A percentile compares a stretch with the other conserved stretches of the same genome.
Conservation (phyloP, 148 eudicot genomes). For the Chenopodium quinoa region DNA sequence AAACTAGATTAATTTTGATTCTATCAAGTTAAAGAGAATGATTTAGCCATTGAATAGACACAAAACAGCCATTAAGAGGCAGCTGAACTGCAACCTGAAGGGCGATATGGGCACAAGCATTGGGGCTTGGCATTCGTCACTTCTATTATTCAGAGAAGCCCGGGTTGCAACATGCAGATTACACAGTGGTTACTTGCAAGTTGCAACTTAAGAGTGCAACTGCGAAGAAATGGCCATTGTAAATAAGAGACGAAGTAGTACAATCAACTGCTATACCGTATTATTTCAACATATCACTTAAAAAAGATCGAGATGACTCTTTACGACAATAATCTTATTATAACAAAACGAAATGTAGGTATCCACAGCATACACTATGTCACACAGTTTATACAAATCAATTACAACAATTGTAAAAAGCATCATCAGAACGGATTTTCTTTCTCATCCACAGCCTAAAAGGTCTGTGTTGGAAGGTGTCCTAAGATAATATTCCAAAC, state of each 20-base stretch:
- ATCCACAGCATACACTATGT: too few relatives aligned
- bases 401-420: background rate
- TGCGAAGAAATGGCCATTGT: background rate
- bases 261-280: too few relatives aligned
- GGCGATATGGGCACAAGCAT: conserved; percentile 57
- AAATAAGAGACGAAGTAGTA: background rate
- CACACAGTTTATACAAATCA: too few relatives aligned
- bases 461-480: conserved; percentile 39
- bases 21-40: conserved; percentile 9
- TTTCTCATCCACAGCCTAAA: conserved; percentile 35
- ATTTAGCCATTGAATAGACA: conserved; percentile 60
- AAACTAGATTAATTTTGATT: background rate
- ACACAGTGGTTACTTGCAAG: too few relatives aligned
- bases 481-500: conserved; percentile 31
- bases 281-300: too few relatives aligned
- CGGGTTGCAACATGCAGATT: conserved; percentile 49
- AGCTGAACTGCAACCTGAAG: conserved; percentile 66
- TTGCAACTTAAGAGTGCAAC: background rate
- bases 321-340: too few relatives aligned
- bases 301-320: too few relatives aligned
- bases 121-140: conserved; percentile 63
- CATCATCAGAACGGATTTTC: conserved; percentile 33
- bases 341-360: too few relatives aligned
- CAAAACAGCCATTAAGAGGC: conserved; percentile 38
- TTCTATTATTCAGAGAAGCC: conserved; percentile 51